Evolutionary conservation across 73 alveolate genomes (phyloP), one percentile per base, ranked within the genome.

Genomic region (Durusdinium trenchii): DNA sequence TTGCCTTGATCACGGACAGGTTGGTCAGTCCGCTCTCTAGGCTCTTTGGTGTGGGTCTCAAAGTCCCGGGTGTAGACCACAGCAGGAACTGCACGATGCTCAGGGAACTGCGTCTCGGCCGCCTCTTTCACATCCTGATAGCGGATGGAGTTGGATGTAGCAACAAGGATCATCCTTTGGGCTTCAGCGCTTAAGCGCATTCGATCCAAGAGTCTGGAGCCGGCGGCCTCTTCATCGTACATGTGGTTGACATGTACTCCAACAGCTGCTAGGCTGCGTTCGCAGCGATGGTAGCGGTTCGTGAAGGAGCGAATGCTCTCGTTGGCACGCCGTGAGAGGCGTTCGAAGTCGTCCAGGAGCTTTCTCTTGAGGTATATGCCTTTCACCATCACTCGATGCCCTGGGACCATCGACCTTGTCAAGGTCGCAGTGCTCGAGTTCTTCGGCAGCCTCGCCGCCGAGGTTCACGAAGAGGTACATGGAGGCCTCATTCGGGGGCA

Each of bases 401-500:
- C 1, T 45, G 0, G 57, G 30, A 45, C 40, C 16, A 26, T 78
- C 42, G 42, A 78, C 45, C 62, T 78, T 7, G 43, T 38, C 87
- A 4, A 76, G 57, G 40, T 76, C 87, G 6, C 18, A 36, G 76
- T 38, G 54, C 64, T 84, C 94, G 10, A 84, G 38, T 20, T 84
- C 94, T 52, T 52, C 94, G 6, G 51, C 94, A 20, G 62, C 62
- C 52, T 84, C 94, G 1, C 94, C 94, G 0, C 42, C 1, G 35
- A 84, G 78, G 43, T 1, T 2, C 30, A 35, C 40, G 26, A n/a
- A 84, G 35, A 84, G 60, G 42, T 4, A 0, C 51, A 84, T 3
- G 6, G 84, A 76, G 3, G 94, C 94, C 38, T 84, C 94, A 16
- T 36, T 9, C 45, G 62, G 62, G 14, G 94, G 94, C 76, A 84